Conservation (phyloP, 257 asterid species). For the Gynochthodes officinalis region DNA sequence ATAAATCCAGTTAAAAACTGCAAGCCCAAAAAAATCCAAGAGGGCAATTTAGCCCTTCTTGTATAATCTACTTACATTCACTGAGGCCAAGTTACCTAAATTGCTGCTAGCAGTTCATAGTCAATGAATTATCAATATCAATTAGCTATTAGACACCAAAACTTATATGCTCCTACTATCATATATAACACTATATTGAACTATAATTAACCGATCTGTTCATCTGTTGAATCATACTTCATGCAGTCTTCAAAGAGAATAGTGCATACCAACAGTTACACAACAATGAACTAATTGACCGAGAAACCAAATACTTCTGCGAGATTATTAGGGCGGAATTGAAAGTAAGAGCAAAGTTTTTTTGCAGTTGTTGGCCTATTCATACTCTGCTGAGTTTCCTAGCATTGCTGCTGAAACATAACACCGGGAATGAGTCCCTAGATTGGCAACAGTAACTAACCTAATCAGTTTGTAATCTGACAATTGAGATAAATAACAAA, state of each 20-base stretch:
- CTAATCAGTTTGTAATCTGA: too few relatives aligned
- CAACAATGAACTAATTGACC: background rate
- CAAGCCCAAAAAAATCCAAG: background rate
- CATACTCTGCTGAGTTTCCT: background rate
- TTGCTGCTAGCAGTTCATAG: background rate
- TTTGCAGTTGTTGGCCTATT: background rate
- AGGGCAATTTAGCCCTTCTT: background rate
- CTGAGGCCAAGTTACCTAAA: background rate
- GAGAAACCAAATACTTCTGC: background rate
- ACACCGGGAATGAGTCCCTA: background rate
- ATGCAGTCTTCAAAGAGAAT: background rate
- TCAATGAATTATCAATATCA: background rate
- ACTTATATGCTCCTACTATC: background rate
- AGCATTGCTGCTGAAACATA: too few relatives aligned
- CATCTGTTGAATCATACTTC: background rate
- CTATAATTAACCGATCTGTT: background rate
- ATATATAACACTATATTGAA: background rate
- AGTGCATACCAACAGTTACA: background rate
- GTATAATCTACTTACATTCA: background rate
- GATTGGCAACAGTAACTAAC: background rate
- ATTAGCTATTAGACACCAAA: background rate
- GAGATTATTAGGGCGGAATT: too few relatives aligned
- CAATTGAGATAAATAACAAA: background rate
- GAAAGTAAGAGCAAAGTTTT: background rate
- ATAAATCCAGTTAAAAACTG: background rate